A percentile compares a stretch with the other conserved stretches of the same genome.
Conservation (phyloP, 2,329 filamentous ascomycete species). For the Verticillium zaregamsianum region DNA sequence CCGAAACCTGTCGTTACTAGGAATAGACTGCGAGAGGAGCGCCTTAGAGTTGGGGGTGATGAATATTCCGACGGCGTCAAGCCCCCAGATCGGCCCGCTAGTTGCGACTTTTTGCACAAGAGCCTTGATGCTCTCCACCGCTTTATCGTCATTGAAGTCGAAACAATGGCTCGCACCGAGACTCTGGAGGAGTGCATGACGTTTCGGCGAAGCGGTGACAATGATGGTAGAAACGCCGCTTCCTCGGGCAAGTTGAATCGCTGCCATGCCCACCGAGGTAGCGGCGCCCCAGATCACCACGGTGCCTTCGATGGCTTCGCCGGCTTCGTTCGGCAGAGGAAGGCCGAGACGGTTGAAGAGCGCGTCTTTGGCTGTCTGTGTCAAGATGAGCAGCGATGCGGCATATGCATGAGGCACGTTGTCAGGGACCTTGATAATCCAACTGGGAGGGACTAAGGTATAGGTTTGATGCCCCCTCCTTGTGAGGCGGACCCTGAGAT, state of each 20-base stretch:
- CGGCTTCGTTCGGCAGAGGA: no score
- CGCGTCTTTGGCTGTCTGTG: no score
- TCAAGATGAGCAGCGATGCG: no score
- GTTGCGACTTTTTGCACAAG: background rate
- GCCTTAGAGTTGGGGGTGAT: background rate
- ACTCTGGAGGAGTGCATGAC: slow-evolving; percentile 23
- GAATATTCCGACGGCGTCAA: background rate
- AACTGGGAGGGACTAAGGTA: no score
- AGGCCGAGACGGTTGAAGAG: no score
- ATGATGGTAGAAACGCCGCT: slow-evolving; percentile 26
- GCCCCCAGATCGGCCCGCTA: background rate
- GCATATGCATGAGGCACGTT: no score
- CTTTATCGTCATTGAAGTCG: slow-evolving; percentile 21
- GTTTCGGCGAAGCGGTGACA: slow-evolving; percentile 24
- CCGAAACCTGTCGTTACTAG: background rate
- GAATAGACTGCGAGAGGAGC: background rate
- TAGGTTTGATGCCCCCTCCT: no score
- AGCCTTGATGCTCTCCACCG: background rate
- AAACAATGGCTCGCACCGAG: slow-evolving; percentile 29
- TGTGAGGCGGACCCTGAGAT: no score
- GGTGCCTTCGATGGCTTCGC: slow-evolving; percentile 4
- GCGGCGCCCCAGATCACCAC: slow-evolving; percentile 33
- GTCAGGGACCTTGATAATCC: no score
- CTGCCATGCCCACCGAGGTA: slow-evolving; percentile 26
- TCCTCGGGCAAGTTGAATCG: slow-evolving; percentile 28